Evolutionary conservation across 305 asterid genomes (phyloP).

Genomic region (Ajuga reptans): DNA sequence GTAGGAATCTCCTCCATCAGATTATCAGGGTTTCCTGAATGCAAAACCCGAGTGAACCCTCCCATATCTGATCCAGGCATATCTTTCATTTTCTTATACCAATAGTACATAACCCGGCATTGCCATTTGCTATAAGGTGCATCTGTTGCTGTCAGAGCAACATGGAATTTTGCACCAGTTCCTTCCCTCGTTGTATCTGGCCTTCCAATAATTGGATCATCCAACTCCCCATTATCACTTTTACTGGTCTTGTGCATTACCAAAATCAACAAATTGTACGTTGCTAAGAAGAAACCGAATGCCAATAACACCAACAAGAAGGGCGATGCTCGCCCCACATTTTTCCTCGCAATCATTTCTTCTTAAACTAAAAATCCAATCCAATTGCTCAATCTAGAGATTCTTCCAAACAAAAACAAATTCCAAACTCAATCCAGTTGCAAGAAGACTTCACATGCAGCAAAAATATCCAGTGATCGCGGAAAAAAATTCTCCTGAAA

Average conservation of each 20-base stretch:
- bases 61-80: constrained; percentile 86
- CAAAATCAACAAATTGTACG: constrained; percentile 52
- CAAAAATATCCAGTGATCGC: constrained; percentile 21
- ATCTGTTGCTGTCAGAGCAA: constrained; percentile 77
- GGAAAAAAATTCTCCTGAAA: constrained; percentile 22
- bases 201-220: constrained; percentile 37
- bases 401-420: not conserved
- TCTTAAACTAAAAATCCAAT: constrained; percentile 8
- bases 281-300: constrained; percentile 59
- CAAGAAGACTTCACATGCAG: constrained; percentile 22
- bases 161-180: constrained; percentile 40
- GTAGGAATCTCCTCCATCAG: constrained; percentile 94
- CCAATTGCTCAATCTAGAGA: constrained; percentile 1
- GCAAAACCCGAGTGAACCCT: constrained; percentile 84
- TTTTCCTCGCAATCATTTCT: constrained; percentile 39
- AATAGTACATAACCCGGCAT: constrained; percentile 86
- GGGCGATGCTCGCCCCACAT: constrained; percentile 47
- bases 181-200: constrained; percentile 25
- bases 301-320: constrained; percentile 49
- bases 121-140: constrained; percentile 94
- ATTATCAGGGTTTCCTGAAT: constrained; percentile 76
- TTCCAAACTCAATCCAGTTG: constrained; percentile 10
- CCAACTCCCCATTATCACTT: constrained; percentile 24
- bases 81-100: constrained; percentile 80
- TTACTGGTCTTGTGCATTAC: constrained; percentile 38